Conservation (phyloP, 805 yeast species). For the Candida nonsorbophila region DNA sequence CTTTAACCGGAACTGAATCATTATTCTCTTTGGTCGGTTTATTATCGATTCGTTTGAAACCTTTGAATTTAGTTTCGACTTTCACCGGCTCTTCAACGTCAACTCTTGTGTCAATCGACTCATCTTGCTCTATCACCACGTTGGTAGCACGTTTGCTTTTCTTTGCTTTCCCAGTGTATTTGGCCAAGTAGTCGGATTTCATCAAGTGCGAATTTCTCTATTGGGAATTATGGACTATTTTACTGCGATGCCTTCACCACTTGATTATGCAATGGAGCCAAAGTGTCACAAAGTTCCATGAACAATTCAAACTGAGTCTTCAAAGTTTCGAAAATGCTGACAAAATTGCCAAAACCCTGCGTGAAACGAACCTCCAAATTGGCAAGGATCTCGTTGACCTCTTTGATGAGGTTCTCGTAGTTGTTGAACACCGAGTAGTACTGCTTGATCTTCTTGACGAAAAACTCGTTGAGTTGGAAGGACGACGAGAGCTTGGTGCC, state of each 20-base stretch:
- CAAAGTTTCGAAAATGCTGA: constrained; percentile 53
- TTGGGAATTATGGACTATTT: background rate
- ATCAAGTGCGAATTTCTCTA: background rate
- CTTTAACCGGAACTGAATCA: too few species aligned
- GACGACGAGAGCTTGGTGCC: constrained; percentile 54
- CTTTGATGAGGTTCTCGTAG: constrained; percentile 60
- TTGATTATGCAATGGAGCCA: constrained; percentile 60
- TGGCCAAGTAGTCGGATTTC: constrained; percentile 1
- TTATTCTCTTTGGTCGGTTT: background rate
- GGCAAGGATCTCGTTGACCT: constrained; percentile 48
- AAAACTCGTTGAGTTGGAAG: constrained; percentile 52
- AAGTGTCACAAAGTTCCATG: constrained; percentile 69
- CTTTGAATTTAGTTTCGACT: constrained; percentile 13
- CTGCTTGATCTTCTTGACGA: constrained; percentile 45
- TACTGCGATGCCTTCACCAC: constrained; percentile 11
- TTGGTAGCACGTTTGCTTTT: constrained; percentile 2
- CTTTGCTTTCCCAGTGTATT: constrained; percentile 7
- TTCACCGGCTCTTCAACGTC: background rate
- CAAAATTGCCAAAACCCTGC: constrained; percentile 36
- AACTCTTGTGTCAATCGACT: constrained; percentile 1
- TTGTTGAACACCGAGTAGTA: constrained; percentile 45
- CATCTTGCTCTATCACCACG: constrained; percentile 5
- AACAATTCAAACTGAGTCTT: constrained; percentile 65
- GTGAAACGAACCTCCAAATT: constrained; percentile 35
- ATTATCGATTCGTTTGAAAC: constrained; percentile 33